Evolutionary conservation across 1,284 basidiomycete genomes (phyloP).

Genomic region (Ceratobasidium theobromae): DNA sequence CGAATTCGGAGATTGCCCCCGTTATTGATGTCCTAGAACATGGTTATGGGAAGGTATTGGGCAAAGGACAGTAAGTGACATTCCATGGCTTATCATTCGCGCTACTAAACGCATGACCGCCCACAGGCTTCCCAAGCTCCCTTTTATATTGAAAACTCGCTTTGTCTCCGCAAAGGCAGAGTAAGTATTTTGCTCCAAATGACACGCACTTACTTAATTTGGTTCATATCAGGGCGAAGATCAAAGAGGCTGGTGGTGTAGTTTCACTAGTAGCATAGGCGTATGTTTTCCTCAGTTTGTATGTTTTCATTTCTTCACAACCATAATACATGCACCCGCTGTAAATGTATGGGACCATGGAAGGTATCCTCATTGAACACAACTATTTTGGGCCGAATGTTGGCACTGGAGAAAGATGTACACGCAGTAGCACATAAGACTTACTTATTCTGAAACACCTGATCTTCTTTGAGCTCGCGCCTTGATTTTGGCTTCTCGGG

Average conservation of each 20-base stretch:
- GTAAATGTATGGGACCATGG: slow-evolving; percentile 30
- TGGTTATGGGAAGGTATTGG: slow-evolving; percentile 91
- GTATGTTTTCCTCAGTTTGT: slow-evolving; percentile 36
- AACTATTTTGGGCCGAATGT: no score
- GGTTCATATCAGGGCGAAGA: slow-evolving; percentile 59
- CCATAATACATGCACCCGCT: slow-evolving; percentile 31
- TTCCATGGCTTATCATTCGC: background rate
- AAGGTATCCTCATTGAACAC: slow-evolving; percentile 23
- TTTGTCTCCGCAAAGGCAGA: slow-evolving; percentile 89
- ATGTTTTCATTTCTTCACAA: slow-evolving; percentile 31
- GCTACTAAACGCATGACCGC: slow-evolving; percentile 13
- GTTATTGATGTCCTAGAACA: slow-evolving; percentile 85
- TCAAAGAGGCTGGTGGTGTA: slow-evolving; percentile 92
- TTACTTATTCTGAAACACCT: background rate
- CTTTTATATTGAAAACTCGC: slow-evolving; percentile 95
- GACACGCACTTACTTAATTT: background rate
- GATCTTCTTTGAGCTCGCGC: slow-evolving; percentile 9
- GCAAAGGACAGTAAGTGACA: slow-evolving; percentile 72
- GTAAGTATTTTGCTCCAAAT: slow-evolving; percentile 51
- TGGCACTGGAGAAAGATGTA: no score
- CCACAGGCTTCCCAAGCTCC: slow-evolving; percentile 70
- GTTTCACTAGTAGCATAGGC: slow-evolving; percentile 85
- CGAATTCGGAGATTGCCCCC: slow-evolving; percentile 76
- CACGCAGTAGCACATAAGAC: no score
- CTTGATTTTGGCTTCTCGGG: slow-evolving; percentile 53